Conservation (phyloP, 148 eudicot species). For the Heliosperma pusillum region DNA sequence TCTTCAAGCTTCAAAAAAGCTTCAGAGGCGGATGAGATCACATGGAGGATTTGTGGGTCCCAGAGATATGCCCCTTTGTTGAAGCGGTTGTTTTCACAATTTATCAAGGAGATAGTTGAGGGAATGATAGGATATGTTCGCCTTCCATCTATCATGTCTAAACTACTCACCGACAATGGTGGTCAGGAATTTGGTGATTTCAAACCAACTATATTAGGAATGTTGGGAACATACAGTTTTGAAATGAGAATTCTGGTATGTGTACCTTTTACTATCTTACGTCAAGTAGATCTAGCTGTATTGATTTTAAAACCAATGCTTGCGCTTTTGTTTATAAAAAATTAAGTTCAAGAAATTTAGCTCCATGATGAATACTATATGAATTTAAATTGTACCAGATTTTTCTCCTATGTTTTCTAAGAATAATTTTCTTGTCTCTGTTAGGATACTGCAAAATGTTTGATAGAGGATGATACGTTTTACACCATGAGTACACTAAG, state of each 20-base stretch:
- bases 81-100: constrained; percentile 66
- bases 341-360: neutral
- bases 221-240: constrained; percentile 93
- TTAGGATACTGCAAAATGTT: constrained; percentile 87
- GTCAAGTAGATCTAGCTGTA: too few relatives aligned
- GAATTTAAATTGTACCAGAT: neutral
- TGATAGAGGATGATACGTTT: constrained; percentile 91
- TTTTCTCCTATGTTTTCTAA: neutral
- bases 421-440: constrained; percentile 19
- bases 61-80: constrained; percentile 53
- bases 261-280: neutral
- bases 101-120: constrained; percentile 85
- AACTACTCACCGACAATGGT: constrained; percentile 83
- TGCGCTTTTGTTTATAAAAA: neutral
- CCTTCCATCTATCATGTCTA: constrained; percentile 77
- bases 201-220: constrained; percentile 82
- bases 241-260: constrained; percentile 88
- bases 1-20: constrained; percentile 33
- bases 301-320: neutral
- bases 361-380: neutral
- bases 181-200: constrained; percentile 96
- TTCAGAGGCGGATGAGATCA: constrained; percentile 30
- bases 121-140: constrained; percentile 95
- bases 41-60: constrained; percentile 55
- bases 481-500: constrained; percentile 76